These are phyloP conservation scores for Pseudoturritis turrita DNA, from an alignment of 345 rosid species.

Conservation along the genomic window DNA sequence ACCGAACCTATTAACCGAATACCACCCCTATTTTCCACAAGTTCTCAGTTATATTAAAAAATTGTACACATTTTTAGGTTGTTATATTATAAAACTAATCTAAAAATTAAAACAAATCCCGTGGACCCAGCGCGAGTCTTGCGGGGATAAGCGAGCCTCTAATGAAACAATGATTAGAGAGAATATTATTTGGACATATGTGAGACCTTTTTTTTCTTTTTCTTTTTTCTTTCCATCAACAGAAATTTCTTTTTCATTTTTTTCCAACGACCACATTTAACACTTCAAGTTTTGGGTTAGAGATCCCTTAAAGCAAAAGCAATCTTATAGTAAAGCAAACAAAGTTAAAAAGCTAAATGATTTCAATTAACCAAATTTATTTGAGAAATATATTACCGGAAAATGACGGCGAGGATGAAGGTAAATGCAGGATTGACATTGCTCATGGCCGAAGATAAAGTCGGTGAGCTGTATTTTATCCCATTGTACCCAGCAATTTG, in stretches of 20 bases:
- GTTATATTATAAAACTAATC: background rate
- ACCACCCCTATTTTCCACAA: too few relatives aligned
- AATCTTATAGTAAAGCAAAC: background rate
- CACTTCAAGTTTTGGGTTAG: background rate
- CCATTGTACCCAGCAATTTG: conserved; percentile 26
- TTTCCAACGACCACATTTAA: background rate
- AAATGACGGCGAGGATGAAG: conserved; percentile 32
- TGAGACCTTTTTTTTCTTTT: too few relatives aligned
- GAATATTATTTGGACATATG: background rate
- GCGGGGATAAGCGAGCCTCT: too few relatives aligned
- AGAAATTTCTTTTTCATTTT: background rate
- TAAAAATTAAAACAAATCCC: background rate
- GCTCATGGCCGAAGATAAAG: conserved; percentile 33
- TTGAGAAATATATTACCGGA: conserved; percentile 15
- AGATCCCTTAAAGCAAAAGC: background rate
- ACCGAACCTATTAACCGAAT: too few relatives aligned
- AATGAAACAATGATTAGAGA: background rate
- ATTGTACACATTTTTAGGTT: background rate
- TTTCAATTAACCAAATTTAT: background rate
- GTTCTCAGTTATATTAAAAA: background rate
- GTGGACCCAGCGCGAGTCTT: too few relatives aligned
- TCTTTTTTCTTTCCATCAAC: background rate
- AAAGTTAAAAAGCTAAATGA: background rate
- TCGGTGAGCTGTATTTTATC: conserved; percentile 33
- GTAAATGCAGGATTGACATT: conserved; percentile 33